phyloP scores from a whole-genome alignment of 2,329 filamentous ascomycete genomes.

The Nothopassalora personata region DNA sequence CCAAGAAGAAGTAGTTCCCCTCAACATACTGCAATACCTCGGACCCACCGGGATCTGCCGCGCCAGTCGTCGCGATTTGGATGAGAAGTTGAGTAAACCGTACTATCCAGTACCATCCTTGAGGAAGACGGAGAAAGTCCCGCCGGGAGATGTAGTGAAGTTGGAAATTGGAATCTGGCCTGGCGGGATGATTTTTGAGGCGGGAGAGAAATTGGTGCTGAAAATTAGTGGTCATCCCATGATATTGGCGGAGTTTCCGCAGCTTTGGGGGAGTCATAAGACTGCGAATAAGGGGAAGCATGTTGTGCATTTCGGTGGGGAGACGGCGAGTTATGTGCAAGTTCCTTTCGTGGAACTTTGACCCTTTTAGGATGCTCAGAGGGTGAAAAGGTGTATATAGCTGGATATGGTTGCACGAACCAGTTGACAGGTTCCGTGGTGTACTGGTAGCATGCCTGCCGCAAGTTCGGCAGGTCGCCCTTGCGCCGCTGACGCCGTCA shows the following conservation, averaged over 20 bases:
- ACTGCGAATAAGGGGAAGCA: neutral
- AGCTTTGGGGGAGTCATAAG: neutral
- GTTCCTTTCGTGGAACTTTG: neutral
- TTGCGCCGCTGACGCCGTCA: too few species aligned
- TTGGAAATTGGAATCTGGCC: conserved; percentile 47
- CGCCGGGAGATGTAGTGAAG: conserved; percentile 38
- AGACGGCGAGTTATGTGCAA: neutral
- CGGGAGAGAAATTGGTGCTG: conserved; percentile 30
- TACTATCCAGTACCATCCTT: neutral
- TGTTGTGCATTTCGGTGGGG: neutral
- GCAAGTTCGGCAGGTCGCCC: neutral
- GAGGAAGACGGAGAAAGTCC: conserved; percentile 35
- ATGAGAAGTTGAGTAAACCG: neutral
- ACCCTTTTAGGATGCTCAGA: neutral
- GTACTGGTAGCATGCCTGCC: neutral
- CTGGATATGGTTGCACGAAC: too few species aligned
- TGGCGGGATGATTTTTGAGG: conserved; percentile 43
- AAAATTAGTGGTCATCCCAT: conserved; percentile 1
- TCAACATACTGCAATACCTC: neutral
- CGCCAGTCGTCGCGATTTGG: conserved; percentile 6
- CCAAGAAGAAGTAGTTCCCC: neutral
- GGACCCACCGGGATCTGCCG: conserved; percentile 36
- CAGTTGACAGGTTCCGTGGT: neutral
- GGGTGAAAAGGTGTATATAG: neutral
- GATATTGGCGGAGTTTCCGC: neutral